Conservation (phyloP, 768 basidiomycete species). For the Pleurotus platypus region DNA sequence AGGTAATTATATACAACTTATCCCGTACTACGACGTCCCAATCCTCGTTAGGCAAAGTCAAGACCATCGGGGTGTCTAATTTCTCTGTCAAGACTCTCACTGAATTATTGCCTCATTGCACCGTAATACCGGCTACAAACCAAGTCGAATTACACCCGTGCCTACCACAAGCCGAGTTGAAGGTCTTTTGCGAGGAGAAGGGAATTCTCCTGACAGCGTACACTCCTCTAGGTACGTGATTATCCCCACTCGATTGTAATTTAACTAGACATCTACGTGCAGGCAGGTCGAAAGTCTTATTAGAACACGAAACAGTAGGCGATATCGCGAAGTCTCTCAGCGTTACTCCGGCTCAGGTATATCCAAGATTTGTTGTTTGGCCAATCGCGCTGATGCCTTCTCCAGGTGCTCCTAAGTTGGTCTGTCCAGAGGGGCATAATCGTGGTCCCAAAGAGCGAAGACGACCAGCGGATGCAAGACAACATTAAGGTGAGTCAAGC, state of each 20-base stretch:
- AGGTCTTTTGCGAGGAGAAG: conserved; percentile 42
- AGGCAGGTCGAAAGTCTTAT: conserved; percentile 1
- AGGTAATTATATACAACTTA: neutral
- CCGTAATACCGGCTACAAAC: conserved; percentile 49
- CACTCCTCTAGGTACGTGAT: conserved; percentile 33
- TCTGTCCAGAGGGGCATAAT: conserved; percentile 58
- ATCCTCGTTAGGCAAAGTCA: conserved; percentile 31
- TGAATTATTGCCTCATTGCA: conserved; percentile 39
- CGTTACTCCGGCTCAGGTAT: neutral
- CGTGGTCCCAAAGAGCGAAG: conserved; percentile 61
- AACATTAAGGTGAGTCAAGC: conserved; percentile 38
- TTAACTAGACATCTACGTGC: neutral
- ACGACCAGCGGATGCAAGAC: conserved; percentile 37
- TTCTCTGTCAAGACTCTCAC: conserved; percentile 43
- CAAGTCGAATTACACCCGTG: conserved; percentile 59
- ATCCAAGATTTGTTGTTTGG: too few species aligned
- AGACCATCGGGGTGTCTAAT: conserved; percentile 55
- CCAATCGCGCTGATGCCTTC: neutral
- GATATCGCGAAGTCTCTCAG: neutral
- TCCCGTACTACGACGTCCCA: neutral
- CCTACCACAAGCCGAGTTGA: conserved; percentile 46
- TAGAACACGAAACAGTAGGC: neutral
- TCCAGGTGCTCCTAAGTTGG: conserved; percentile 67
- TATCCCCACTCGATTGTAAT: neutral
- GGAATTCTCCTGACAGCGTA: conserved; percentile 51